Evolutionary conservation across 208 protist genomes (phyloP), one percentile per base, ranked within the genome.

Genomic region (Crithidia bombi): DNA sequence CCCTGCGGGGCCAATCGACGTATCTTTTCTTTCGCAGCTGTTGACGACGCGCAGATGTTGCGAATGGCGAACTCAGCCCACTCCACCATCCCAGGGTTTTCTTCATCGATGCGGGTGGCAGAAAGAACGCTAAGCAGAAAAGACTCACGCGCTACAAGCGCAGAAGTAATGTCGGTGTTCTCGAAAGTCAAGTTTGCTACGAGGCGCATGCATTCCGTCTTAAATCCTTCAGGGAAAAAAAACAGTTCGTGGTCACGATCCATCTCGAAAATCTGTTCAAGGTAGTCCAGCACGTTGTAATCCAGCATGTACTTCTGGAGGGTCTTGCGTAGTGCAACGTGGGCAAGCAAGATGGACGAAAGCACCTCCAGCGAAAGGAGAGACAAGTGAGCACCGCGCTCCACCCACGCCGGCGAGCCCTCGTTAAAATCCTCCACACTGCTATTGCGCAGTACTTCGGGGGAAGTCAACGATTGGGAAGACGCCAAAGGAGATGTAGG

Each of bases 51-150:
- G 63, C 88, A 94, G 32, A 97, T 76, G 67, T 97, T 97, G 30
- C 90, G 82, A 41, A 97, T 91, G 14, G 78, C 73, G 61, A 97
- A 97, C 64, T 93, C 79, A 19, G 92, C 84, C 90, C 92, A 97
- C 67, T 97, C 87, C 1, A 83, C 86, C 81, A 95, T 90, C 19
- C 89, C 86, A 17, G 92, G 87, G 65, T 97, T 97, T 35, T 97
- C 92, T 52, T 90, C 89, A 61, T 97, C 92, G 58, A 95, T 86
- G 11, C 83, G 77, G 15, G 90, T 95, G 11, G 81, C 81, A 2
- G 75, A 84, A 11, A 97, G 81, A 49, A 95, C 71, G 28, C 74
- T 59, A 15, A 63, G 65, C 14, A 96, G 75, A 35, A 94, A 65
- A 32, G 59, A 25, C n/a, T 80, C 65, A 66, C 88, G 65, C 26